Base-by-base conservation (phyloP, 164 flowering plant genomes). In the Cinnamomum chago region DNA sequence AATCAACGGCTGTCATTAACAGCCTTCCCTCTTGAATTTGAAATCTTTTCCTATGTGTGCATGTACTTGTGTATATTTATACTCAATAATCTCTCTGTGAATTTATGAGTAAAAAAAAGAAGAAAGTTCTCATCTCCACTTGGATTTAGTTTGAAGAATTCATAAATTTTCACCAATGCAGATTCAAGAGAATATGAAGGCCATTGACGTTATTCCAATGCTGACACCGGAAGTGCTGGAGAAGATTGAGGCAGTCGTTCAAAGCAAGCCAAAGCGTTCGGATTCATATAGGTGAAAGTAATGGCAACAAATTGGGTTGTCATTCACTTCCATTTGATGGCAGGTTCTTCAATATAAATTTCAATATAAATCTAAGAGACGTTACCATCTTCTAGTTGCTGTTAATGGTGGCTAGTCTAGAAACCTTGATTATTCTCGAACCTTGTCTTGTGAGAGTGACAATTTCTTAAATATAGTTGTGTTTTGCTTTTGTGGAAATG, bases 141-240 rank as follows among this genome's bases (percentile, higher is more conserved):
- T 40, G 10, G 11, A 9, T 40, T 40, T 40, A 40, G 47, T 40
- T 5, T 40, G 20, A 55, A 55, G n/a, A n/a, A 55, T 55, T 55
- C 20, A 55, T 20, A 6, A 15, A 17, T 33, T 27, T 66, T 66
- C 20, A 17, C n/a, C 22, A 13, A 68, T 87, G 87, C 88, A 95
- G 99, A 85, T 93, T 78, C 85, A 86, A 74, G 97, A 95, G 81
- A 95, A 95, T 84, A 95, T 95, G 99, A 95, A 95, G 79, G 98
- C 99, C 10, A 67, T 95, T 67, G 89, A 95, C 73, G 94, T 90
- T n/a, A 92, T 95, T 55, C 97, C 99, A 12, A 28, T 84, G 78
- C 84, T 95, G 78, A 95, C 99, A 35, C 96, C 96, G 58, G 83
- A 86, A 23, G 84, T 95, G 70, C 70, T 95, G 92, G 98, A 93